A percentile compares a stretch with the other conserved stretches of the same genome.
Evolutionary conservation across 441 rosid genomes (phyloP).

Genomic region (Breynia disticha): DNA sequence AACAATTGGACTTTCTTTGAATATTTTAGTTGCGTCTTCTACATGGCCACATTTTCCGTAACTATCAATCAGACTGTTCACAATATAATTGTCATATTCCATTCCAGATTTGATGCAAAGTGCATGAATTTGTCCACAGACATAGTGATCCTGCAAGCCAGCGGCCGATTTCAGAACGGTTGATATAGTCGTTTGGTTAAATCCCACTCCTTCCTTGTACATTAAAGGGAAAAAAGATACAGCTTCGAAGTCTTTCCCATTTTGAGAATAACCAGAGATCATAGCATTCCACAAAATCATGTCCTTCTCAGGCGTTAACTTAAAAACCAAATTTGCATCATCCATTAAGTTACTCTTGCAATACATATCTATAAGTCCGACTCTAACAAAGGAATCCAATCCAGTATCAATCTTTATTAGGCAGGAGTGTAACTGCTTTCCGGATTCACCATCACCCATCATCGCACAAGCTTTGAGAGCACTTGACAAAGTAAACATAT

Average conservation of each 20-base stretch:
- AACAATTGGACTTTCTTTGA: conserved; percentile 23
- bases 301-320: conserved; percentile 38
- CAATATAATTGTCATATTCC: conserved; percentile 31
- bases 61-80: conserved; percentile 55
- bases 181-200: conserved; percentile 55
- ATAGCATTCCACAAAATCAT: conserved; percentile 55
- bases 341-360: conserved; percentile 33
- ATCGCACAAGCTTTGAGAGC: conserved; percentile 54
- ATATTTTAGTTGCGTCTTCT: conserved; percentile 37
- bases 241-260: conserved; percentile 43
- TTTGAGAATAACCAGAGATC: conserved; percentile 48
- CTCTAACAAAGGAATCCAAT: conserved; percentile 43
- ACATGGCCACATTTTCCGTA: conserved; percentile 46
- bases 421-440: conserved; percentile 43
- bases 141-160: conserved; percentile 24
- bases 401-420: conserved; percentile 37
- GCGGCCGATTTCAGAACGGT: conserved; percentile 52
- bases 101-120: conserved; percentile 43
- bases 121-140: conserved; percentile 43
- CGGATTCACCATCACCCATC: conserved; percentile 29
- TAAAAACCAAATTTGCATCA: conserved; percentile 38
- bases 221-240: conserved; percentile 36
- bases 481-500: conserved; percentile 53
- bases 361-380: conserved; percentile 60
- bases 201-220: conserved; percentile 33